Conservation (phyloP, 805 yeast species). For the Komagataella kurtzmanii region DNA sequence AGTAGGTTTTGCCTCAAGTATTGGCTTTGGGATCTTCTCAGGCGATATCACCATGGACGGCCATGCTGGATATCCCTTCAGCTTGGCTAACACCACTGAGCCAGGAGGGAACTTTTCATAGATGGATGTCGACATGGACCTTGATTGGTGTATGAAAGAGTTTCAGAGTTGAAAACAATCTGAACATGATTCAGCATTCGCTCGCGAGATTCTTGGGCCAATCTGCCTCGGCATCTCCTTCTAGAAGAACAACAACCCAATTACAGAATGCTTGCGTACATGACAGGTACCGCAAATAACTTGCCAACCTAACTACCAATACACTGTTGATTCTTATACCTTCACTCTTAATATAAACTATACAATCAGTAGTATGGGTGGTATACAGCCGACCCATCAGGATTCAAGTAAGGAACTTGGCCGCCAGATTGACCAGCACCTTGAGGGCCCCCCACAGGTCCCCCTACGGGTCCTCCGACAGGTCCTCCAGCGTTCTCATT, state of each 20-base stretch:
- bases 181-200: background rate
- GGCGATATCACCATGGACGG: slow-evolving; percentile 8
- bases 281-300: background rate
- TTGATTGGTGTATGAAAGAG: slow-evolving; percentile 19
- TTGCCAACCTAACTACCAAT: background rate
- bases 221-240: background rate
- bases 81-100: slow-evolving; percentile 6
- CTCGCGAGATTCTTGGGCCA: background rate
- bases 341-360: background rate
- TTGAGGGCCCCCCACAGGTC: background rate
- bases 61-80: slow-evolving; percentile 8
- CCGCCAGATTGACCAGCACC: background rate
- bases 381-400: background rate
- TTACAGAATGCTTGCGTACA: background rate
- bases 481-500: background rate
- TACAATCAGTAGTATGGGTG: background rate
- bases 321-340: background rate
- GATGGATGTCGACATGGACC: slow-evolving; percentile 19
- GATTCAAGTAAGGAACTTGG: background rate
- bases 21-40: slow-evolving; percentile 3
- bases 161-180: background rate
- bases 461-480: background rate
- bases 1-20: slow-evolving; percentile 4
- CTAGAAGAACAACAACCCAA: background rate
- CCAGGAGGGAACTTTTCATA: slow-evolving; percentile 6